A percentile compares a stretch with the other conserved stretches of the same genome.
phyloP scores from a whole-genome alignment of 129 eudicot species.

The Pittosporum tobira region DNA sequence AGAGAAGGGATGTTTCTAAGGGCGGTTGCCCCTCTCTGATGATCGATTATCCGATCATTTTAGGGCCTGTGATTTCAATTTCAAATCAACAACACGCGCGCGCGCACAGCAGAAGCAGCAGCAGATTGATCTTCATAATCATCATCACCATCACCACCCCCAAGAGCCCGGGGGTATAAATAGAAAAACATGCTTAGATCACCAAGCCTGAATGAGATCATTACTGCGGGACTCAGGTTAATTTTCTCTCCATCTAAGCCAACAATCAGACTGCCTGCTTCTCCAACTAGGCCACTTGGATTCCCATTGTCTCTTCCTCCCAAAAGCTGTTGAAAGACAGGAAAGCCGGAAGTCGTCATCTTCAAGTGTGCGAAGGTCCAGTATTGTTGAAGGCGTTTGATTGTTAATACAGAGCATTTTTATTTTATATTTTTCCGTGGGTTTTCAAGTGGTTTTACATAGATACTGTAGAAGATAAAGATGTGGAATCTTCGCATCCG shows the following conservation, averaged over 20 bases:
- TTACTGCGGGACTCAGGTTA: conserved; percentile 39
- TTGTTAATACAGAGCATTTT: conserved; percentile 3
- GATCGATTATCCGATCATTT: too few species aligned
- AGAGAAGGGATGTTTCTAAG: conserved; percentile 14
- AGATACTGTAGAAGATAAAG: too few species aligned
- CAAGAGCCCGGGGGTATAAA: too few species aligned
- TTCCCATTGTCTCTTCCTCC: conserved; percentile 47
- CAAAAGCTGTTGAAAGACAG: conserved; percentile 29
- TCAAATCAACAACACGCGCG: conserved; percentile 11
- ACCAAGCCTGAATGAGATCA: conserved; percentile 60
- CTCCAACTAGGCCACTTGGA: conserved; percentile 30
- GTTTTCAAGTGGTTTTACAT: neutral
- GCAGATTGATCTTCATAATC: too few species aligned
- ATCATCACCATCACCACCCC: too few species aligned
- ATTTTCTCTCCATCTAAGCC: conserved; percentile 61
- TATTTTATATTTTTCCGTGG: neutral
- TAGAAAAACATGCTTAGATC: conserved; percentile 71
- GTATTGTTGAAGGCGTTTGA: neutral
- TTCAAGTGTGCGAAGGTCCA: neutral
- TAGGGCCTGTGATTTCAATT: neutral
- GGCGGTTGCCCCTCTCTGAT: conserved; percentile 38
- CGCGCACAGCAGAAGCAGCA: too few species aligned
- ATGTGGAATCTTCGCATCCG: too few species aligned
- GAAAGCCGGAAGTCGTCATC: neutral
- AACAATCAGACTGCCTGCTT: conserved; percentile 14